These are phyloP conservation scores for Fraxinus floribunda DNA, from an alignment of 305 asterid species.

Conservation along the genomic window DNA sequence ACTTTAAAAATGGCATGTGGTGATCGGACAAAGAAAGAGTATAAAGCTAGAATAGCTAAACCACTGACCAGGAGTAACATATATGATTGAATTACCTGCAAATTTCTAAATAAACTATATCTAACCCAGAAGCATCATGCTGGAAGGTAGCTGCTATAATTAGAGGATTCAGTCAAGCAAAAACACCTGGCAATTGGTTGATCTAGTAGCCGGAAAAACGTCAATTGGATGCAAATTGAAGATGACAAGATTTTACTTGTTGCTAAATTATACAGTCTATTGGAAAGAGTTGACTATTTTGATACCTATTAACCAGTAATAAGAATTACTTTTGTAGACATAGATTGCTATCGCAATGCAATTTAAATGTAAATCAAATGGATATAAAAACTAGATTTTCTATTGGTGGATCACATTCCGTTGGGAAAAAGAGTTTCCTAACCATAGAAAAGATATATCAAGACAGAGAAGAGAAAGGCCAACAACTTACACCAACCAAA, in stretches of 20 bases:
- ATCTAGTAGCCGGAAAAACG: neutral
- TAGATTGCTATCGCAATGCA: neutral
- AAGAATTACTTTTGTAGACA: neutral
- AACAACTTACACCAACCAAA: slow-evolving; percentile 13
- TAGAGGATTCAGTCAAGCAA: neutral
- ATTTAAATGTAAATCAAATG: neutral
- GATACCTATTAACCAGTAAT: neutral
- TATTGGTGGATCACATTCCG: neutral
- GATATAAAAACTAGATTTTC: neutral
- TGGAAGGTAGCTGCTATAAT: neutral
- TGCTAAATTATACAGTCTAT: neutral
- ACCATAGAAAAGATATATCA: neutral
- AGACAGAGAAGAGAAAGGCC: neutral
- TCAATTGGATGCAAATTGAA: neutral
- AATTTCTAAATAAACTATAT: neutral
- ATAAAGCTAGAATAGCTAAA: neutral
- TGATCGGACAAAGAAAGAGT: neutral
- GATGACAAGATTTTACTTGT: neutral
- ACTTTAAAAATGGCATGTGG: neutral
- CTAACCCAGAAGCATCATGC: neutral
- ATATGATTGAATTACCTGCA: neutral
- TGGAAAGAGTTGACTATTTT: neutral
- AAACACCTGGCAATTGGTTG: neutral
- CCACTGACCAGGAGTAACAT: neutral
- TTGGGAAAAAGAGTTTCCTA: neutral